Conservation (phyloP, 2,329 filamentous ascomycete genomes). For the Penicillium sp. region DNA sequence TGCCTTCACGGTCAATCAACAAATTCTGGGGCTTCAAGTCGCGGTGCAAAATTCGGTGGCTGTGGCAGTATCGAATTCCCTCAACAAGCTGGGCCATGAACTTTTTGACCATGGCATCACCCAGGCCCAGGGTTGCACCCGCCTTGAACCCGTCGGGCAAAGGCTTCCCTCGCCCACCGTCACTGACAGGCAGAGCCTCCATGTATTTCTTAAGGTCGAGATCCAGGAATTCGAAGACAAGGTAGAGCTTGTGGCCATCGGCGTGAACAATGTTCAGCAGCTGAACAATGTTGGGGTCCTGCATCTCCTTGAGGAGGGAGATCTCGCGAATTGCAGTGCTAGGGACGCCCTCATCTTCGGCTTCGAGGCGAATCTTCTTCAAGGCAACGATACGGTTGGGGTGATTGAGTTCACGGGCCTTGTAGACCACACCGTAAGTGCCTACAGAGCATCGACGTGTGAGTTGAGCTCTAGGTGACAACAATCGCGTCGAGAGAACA, state of each 20-base stretch:
- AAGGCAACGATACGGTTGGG: slow-evolving; percentile 82
- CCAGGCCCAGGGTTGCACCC: slow-evolving; percentile 67
- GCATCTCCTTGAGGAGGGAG: slow-evolving; percentile 91
- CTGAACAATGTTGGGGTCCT: slow-evolving; percentile 83
- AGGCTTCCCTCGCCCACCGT: slow-evolving; percentile 81
- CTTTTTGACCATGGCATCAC: slow-evolving; percentile 80
- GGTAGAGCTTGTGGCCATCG: slow-evolving; percentile 90
- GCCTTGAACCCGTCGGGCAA: slow-evolving; percentile 72
- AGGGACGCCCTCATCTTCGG: slow-evolving; percentile 90
- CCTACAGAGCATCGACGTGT: slow-evolving; percentile 51
- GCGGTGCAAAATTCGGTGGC: slow-evolving; percentile 80
- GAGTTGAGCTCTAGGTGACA: slow-evolving; percentile 8
- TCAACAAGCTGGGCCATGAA: slow-evolving; percentile 88
- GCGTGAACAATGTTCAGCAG: slow-evolving; percentile 91
- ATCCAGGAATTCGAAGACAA: slow-evolving; percentile 89
- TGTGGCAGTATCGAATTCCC: slow-evolving; percentile 84
- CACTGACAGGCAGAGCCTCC: slow-evolving; percentile 80
- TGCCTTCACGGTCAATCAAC: slow-evolving; percentile 80
- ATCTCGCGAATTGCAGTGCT: slow-evolving; percentile 93
- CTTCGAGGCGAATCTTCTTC: slow-evolving; percentile 94
- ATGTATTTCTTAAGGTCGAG: slow-evolving; percentile 94
- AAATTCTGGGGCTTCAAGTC: slow-evolving; percentile 90
- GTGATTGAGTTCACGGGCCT: slow-evolving; percentile 80
- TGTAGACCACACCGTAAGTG: slow-evolving; percentile 94
- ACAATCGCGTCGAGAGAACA: slow-evolving; percentile 28